Base-by-base conservation (phyloP, 2,329 filamentous ascomycete species). In the Zasmidium citrigriseum region DNA sequence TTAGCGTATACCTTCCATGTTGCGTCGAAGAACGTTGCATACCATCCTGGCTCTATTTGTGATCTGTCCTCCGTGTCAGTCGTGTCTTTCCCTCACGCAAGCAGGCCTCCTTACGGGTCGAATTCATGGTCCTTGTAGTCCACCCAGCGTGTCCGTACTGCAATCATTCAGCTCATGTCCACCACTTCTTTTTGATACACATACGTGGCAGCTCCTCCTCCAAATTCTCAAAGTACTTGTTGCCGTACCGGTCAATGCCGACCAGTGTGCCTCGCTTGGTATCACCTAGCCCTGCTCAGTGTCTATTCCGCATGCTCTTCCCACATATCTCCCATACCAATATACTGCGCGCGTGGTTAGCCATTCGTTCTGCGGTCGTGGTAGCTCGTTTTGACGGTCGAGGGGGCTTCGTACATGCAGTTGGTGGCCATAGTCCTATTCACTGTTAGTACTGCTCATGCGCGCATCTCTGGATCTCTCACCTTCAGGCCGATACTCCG, bases 191-290 rank as follows among this genome's bases (percentile, higher is more conserved):
- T 22, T 20, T 14, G 27, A 22, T 9, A 46, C n/a, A 70, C 89
- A 74, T 82, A 96, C 91, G 82, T 58, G 95, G 95, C 60, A 99
- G 83, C 77, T 99, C 95, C 75, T 98, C 92, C 61, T 82, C 79
- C 72, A 86, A 78, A 82, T 99, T 97, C 84, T 99, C 95, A 76
- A 86, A 99, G 84, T 84, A 99, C 81, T 96, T 98, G 86, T 99
- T 99, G 77, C 95, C 96, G 75, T 88, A 96, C 76, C 87, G 86
- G 81, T 99, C 95, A 72, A 80, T 85, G 70, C 89, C 95, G 66
- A 99, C 86, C 67, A 96, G 83, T 46, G 85, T 87, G 72, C 95
- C 96, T 73, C 89, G 87, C 82, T 99, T 99, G 78, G 95, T 99
- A 80, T 99, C 95, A 81, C 93, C 93, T 95, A 77, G 69, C 62